Evolutionary conservation across 2,329 filamentous ascomycete genomes (phyloP).

Genomic region (Exophiala spinifera): DNA sequence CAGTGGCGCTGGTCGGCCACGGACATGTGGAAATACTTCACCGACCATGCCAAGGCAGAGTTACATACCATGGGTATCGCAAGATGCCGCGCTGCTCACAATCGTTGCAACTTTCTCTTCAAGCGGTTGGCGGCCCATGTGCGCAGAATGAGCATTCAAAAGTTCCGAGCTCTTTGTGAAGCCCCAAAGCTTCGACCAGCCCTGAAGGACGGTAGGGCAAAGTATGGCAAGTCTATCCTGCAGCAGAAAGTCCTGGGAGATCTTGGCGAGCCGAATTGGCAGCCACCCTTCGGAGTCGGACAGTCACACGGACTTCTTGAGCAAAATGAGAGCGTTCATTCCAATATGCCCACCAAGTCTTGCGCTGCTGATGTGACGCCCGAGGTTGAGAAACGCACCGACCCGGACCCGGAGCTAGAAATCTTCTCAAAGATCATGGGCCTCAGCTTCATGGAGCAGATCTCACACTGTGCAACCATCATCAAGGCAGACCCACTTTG

Average conservation of each 20-base stretch:
- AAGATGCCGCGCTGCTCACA: neutral
- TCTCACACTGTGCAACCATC: no score
- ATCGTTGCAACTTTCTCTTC: conserved; percentile 18
- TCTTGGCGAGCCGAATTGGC: neutral
- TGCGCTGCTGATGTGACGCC: neutral
- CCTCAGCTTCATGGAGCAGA: no score
- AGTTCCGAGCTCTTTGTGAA: conserved; percentile 5
- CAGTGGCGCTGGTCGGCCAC: conserved; percentile 15
- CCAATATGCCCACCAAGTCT: no score
- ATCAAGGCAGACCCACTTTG: no score
- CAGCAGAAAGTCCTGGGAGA: conserved; percentile 14
- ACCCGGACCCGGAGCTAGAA: no score
- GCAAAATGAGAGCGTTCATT: no score
- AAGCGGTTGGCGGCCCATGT: conserved; percentile 15
- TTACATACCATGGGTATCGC: conserved; percentile 5
- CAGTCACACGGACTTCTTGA: neutral
- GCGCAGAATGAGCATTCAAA: neutral
- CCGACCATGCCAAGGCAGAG: conserved; percentile 2
- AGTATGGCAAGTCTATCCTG: conserved; percentile 11
- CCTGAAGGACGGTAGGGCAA: conserved; percentile 12
- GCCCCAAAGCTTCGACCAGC: conserved; percentile 10
- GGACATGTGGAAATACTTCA: conserved; percentile 16
- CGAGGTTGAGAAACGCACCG: neutral
- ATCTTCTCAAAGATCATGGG: no score
- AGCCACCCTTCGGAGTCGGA: neutral